Evolutionary conservation across 129 eudicot genomes (phyloP).

Genomic region (Flaveria linearis): DNA sequence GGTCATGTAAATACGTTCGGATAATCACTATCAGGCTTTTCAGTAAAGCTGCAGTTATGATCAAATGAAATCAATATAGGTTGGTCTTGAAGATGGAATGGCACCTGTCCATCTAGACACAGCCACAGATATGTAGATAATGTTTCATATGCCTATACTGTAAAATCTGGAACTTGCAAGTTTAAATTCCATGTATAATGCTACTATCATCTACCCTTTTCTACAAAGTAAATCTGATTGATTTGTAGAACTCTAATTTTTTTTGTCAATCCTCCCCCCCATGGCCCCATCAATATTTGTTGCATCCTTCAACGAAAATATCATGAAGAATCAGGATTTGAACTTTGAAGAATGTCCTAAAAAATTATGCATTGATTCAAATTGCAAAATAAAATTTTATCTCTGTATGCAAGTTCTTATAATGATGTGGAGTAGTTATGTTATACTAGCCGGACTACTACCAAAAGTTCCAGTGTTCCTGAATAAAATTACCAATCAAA

Average conservation of each 20-base stretch:
- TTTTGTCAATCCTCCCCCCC: neutral
- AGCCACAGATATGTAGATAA: conserved; percentile 5
- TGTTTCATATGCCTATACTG: neutral
- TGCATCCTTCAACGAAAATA: neutral
- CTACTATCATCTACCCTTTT: conserved; percentile 14
- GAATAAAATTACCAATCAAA: neutral
- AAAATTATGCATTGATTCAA: neutral
- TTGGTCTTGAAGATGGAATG: conserved; percentile 9
- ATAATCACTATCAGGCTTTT: conserved; percentile 10
- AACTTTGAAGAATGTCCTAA: neutral
- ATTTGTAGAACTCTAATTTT: conserved; percentile 13
- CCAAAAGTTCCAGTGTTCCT: conserved; percentile 6
- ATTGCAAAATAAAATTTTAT: neutral
- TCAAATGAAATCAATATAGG: neutral
- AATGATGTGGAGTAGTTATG: neutral
- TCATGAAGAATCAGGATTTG: neutral
- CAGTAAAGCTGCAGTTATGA: neutral
- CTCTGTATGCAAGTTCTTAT: neutral
- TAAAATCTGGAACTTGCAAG: conserved; percentile 4
- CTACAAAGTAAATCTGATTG: conserved; percentile 12
- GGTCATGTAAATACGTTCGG: conserved; percentile 1
- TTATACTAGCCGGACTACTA: conserved; percentile 12
- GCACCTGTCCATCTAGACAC: conserved; percentile 4
- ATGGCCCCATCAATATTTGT: conserved; percentile 16
- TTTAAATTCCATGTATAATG: neutral